Evolutionary conservation across 2,329 filamentous ascomycete species (phyloP), one percentile per base, ranked within the genome.

Genomic region (Fusarium anguioides): DNA sequence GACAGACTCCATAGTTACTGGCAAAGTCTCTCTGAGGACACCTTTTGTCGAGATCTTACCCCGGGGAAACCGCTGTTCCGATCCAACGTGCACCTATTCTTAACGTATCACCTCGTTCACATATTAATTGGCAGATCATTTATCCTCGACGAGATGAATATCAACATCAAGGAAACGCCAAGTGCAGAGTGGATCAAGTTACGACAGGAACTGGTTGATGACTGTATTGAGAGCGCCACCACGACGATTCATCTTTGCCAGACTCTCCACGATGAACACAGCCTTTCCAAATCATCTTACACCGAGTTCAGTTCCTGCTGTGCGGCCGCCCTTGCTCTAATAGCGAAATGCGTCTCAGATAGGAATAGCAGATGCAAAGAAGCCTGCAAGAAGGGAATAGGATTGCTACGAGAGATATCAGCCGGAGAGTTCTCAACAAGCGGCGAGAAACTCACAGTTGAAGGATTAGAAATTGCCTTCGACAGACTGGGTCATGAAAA

Each of bases 261-360:
- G 24, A 46, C 50, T 10, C 47, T 72, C 0, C 50, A 59, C 1
- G 58, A 61, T 6, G 35, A 65, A 10, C 49, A 46, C 5, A 44
- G 48, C 7, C 65, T 72, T 12, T 72, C 70, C 2, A 66, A 64
- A n/a, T 66, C 60, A 2, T 72, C 70, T 1, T 71, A 72, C 20
- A 66, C 60, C 1, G 65, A 71, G 24, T 63, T 71, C 6, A 66
- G 57, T n/a, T 68, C 59, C 4, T 72, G 65, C 4, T 71, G 64
- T 21, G 60, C 58, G 9, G 70, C 70, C 7, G 55, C 72, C 1
- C 27, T 71, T 4, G 58, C 65, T 2, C 9, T 72, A 0, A 55
- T 66, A 4, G 60, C 54, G 12, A 55, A 50, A n/a, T 56, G 45
- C 11, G 60, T 63, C n/a, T 68, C 57, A 1, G 46, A 59, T 2